These are phyloP conservation scores for Chaetomium sp. DNA, from an alignment of 2,329 filamentous ascomycete genomes.

Conservation along the genomic window DNA sequence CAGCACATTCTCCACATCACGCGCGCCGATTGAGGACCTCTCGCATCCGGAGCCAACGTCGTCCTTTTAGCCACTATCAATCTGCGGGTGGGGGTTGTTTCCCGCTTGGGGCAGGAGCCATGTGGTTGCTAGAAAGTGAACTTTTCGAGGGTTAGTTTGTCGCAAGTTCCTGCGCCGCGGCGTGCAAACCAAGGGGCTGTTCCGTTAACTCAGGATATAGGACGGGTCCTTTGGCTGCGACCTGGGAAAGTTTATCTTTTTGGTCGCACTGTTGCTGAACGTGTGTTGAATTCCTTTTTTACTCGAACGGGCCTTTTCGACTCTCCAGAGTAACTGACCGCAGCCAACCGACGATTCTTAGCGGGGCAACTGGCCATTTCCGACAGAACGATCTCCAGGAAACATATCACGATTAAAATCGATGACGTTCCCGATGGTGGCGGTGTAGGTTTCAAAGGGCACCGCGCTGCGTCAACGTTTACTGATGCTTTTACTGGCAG, in stretches of 20 bases:
- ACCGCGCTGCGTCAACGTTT: background rate
- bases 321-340: background rate
- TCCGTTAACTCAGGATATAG: constrained; percentile 32
- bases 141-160: constrained; percentile 40
- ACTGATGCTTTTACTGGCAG: constrained; percentile 31
- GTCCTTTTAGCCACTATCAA: too few relatives aligned
- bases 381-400: constrained; percentile 78
- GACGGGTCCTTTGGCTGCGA: constrained; percentile 72
- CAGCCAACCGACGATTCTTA: constrained; percentile 26
- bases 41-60: too few relatives aligned
- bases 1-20: background rate
- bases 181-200: background rate
- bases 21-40: background rate
- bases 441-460: constrained; percentile 46
- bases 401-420: constrained; percentile 76
- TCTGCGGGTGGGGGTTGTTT: too few relatives aligned
- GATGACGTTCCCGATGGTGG: constrained; percentile 57
- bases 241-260: constrained; percentile 82
- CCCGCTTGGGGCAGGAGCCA: constrained; percentile 25
- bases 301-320: background rate
- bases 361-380: constrained; percentile 64
- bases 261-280: constrained; percentile 66
- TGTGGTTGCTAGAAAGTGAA: constrained; percentile 61
- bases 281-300: constrained; percentile 34
- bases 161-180: background rate